Evolutionary conservation across 257 asterid species (phyloP).

Genomic region (Nicotiana attenuata): DNA sequence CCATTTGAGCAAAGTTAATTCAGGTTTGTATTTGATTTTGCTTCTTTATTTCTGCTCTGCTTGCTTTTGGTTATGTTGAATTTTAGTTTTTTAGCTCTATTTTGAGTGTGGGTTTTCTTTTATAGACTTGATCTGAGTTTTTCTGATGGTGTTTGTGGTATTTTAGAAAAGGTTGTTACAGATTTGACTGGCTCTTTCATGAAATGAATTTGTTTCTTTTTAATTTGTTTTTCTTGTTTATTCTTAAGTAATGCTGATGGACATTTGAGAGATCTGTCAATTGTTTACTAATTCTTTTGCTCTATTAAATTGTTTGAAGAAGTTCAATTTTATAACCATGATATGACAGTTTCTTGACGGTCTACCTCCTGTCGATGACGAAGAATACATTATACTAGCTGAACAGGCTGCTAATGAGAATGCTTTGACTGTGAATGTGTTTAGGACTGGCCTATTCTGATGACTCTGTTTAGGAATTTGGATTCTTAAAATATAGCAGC

Average conservation of each 20-base stretch:
- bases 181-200: neutral
- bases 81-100: neutral
- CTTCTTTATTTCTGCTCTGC: neutral
- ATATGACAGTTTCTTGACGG: neutral
- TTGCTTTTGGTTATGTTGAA: conserved; percentile 16
- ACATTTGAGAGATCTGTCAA: conserved; percentile 1
- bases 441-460: neutral
- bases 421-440: neutral
- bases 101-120: neutral
- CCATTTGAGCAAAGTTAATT: conserved; percentile 51
- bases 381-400: neutral
- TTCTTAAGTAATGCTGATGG: conserved; percentile 1
- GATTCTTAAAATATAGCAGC: neutral
- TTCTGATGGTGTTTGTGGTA: neutral
- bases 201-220: neutral
- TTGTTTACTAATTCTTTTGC: neutral
- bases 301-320: neutral
- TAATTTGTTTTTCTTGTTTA: neutral
- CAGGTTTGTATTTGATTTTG: conserved; percentile 46
- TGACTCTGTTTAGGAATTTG: neutral
- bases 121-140: conserved; percentile 6
- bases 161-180: neutral
- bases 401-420: neutral
- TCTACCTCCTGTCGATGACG: neutral
- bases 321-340: neutral